These are phyloP conservation scores for Dryas alaskensis DNA, from an alignment of 306 rosid genomes.

Conservation along the genomic window DNA sequence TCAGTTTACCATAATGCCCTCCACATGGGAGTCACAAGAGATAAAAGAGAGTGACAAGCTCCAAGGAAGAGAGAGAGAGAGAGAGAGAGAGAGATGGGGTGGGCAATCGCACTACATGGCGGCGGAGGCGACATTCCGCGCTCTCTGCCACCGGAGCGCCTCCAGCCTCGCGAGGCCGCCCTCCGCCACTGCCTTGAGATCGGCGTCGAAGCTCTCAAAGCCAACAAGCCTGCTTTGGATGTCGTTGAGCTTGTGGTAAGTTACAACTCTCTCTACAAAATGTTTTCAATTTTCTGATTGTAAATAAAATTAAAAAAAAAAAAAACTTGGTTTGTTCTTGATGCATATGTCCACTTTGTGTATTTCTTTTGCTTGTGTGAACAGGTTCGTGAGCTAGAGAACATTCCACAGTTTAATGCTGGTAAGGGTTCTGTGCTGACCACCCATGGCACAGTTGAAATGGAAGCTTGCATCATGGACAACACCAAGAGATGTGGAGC, in stretches of 20 bases:
- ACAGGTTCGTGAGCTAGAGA: conserved; percentile 78
- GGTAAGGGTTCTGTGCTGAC: conserved; percentile 80
- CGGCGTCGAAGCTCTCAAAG: conserved; percentile 72
- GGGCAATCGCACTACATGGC: conserved; percentile 94
- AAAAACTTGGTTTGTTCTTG: too few relatives aligned
- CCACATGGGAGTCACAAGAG: too few relatives aligned
- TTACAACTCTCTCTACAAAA: not conserved
- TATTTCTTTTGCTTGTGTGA: not conserved
- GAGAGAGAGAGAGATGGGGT: conserved; percentile 49
- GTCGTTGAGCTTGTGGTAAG: conserved; percentile 60
- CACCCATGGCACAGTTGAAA: conserved; percentile 61
- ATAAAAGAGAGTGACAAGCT: too few relatives aligned
- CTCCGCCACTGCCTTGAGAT: conserved; percentile 69
- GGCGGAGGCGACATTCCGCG: conserved; percentile 91
- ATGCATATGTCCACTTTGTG: too few relatives aligned
- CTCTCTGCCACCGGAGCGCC: conserved; percentile 56
- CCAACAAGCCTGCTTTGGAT: conserved; percentile 50
- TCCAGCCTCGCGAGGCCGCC: conserved; percentile 69
- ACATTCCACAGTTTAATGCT: conserved; percentile 67
- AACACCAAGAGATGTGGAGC: conserved; percentile 79
- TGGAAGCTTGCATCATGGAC: conserved; percentile 93
- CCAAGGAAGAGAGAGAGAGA: not conserved
- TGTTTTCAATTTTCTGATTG: not conserved
- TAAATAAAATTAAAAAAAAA: too few relatives aligned
- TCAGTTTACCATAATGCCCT: too few relatives aligned